A percentile compares a stretch with the other conserved stretches of the same genome.
Conservation (phyloP, 2,329 filamentous ascomycete species). For the Didymella lethalis region DNA sequence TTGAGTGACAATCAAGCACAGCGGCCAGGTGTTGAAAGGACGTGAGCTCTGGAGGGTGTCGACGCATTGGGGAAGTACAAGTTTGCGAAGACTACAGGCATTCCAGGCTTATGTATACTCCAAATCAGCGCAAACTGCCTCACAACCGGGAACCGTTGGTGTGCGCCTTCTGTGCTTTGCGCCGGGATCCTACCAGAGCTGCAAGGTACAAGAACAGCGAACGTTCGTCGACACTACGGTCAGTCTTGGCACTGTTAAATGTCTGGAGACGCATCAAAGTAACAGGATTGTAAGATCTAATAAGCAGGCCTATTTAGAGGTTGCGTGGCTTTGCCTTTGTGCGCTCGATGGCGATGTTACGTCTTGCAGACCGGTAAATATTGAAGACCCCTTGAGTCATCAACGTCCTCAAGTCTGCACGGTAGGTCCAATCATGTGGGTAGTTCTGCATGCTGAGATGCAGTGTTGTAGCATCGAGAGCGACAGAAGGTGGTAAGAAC, state of each 20-base stretch:
- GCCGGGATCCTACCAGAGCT: not conserved
- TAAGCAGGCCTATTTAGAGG: not conserved
- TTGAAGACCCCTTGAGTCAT: no score
- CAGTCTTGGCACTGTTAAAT: not conserved
- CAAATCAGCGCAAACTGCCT: conserved; percentile 1
- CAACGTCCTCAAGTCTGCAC: not conserved
- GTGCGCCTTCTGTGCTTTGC: not conserved
- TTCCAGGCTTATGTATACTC: not conserved
- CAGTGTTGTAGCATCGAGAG: not conserved
- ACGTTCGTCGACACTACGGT: not conserved
- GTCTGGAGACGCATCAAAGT: not conserved
- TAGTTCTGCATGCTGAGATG: not conserved
- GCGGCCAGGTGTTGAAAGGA: no score
- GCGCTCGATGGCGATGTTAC: not conserved
- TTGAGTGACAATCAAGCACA: not conserved
- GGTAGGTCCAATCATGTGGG: not conserved
- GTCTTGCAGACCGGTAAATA: not conserved
- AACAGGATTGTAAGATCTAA: not conserved
- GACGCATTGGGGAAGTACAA: not conserved
- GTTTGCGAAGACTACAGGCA: not conserved
- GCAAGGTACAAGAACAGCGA: not conserved
- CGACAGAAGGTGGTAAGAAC: not conserved
- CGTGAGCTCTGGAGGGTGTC: not conserved
- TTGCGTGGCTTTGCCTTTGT: not conserved
- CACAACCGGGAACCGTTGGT: not conserved